Conservation (phyloP, 192 early-diverging fungal species). For the Haplosporangium gracile region DNA sequence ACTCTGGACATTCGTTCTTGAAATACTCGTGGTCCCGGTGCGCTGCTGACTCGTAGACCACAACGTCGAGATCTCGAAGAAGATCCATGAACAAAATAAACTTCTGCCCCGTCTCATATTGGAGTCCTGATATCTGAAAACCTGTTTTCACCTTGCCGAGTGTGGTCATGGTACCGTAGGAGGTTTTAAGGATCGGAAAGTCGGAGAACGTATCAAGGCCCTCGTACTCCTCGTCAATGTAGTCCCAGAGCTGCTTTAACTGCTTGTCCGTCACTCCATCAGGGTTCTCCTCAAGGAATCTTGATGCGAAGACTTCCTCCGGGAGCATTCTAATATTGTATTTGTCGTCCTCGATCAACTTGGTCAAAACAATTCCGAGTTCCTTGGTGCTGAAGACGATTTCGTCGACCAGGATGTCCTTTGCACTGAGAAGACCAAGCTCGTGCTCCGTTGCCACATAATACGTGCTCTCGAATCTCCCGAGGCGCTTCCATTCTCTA, state of each 20-base stretch:
- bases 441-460: no score
- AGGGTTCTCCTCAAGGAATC: background rate
- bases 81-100: background rate
- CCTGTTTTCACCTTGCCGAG: background rate
- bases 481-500: conserved; percentile 8
- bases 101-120: no score
- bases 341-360: background rate
- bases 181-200: conserved; percentile 9
- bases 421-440: background rate
- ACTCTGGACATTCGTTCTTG: background rate
- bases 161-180: background rate
- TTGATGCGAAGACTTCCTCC: background rate
- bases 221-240: background rate
- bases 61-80: background rate
- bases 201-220: conserved; percentile 7
- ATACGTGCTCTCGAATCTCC: no score
- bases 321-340: no score
- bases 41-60: background rate
- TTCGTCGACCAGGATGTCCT: conserved; percentile 5
- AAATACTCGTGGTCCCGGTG: conserved; percentile 14
- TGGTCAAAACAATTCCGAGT: background rate
- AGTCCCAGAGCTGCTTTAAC: background rate
- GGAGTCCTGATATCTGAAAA: conserved; percentile 2
- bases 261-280: background rate
- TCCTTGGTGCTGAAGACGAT: background rate